phyloP scores from a whole-genome alignment of 139 green algal genomes.

The Chlorella sp. region DNA sequence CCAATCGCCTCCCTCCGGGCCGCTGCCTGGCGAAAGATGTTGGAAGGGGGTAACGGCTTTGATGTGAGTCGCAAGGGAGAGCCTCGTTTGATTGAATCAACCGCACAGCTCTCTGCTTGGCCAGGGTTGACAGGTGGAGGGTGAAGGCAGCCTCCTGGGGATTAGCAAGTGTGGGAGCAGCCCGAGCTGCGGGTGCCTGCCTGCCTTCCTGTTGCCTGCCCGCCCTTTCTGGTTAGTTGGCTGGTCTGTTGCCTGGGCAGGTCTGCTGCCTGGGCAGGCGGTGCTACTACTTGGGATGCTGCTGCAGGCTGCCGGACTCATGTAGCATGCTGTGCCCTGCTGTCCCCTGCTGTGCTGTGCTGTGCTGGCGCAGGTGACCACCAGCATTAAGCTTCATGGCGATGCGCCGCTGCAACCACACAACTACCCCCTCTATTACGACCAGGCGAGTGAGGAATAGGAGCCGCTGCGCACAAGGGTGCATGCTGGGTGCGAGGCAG shows the following conservation, averaged over 20 bases:
- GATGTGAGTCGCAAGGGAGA: not conserved
- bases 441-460: not conserved
- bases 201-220: not conserved
- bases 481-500: no score
- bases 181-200: not conserved
- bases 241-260: no score
- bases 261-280: no score
- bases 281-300: not conserved
- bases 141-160: no score
- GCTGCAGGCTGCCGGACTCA: not conserved
- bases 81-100: no score
- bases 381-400: slow-evolving; percentile 6
- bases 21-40: slow-evolving; percentile 1
- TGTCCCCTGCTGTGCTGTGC: not conserved
- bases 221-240: not conserved
- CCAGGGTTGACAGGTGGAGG: no score
- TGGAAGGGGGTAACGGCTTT: slow-evolving; percentile 2
- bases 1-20: slow-evolving; percentile 10
- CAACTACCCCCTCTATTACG: slow-evolving; percentile 20
- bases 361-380: not conserved
- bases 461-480: no score
- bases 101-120: no score
- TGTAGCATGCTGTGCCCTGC: not conserved
- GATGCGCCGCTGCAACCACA: not conserved
- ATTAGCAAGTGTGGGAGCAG: no score